Base-by-base conservation (phyloP, 23 red algal species). In the Agarophyton chilense region DNA sequence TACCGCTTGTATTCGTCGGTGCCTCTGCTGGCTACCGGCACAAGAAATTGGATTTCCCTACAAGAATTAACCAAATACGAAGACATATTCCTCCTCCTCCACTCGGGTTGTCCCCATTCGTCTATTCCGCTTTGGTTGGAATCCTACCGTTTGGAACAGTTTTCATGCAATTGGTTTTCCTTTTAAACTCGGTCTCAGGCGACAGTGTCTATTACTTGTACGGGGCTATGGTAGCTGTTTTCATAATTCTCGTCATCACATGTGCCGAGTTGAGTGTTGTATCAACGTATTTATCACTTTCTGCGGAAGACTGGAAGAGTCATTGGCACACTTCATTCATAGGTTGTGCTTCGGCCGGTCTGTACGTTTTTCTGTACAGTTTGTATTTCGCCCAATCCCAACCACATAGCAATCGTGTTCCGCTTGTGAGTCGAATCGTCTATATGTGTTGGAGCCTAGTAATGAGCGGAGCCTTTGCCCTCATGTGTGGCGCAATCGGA, bases 191-290 rank as follows among this genome's bases (percentile, higher is more conserved):
- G 18, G 65, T 95, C 1, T 83, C 67, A 47, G 83, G 78, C 51
- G 86, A 88, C 41, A 89, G 88, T 49, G 77, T 94, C 17, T 98
- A 95, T 45, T 98, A 98, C 79, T 82, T 98, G 53, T 98, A 95
- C 52, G 96, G 96, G 38, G 93, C 94, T 71, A 50, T 98, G 38
- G 71, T 93, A 16, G 47, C 84, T 9, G 92, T 94, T 2, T 92
- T 95, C 68, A 31, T 95, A 32, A 86, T 98, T 38, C 82, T 98
- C 60, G 74, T 92, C 13, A 63, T 98, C 33, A 95, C 96, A 6
- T 94, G 90, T 60, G 90, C 90, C 7, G 91, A 94, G 41, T 76
- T 94, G 64, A 92, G 87, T 68, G 94, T 95, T 46, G 92, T 98
- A 47, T 92, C 94, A 43, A 89, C 87, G n/a, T 98, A 98, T 79